Percentiles rank a stretch among this genome's conserved stretches.
These are phyloP conservation scores for Mycena venus DNA, from an alignment of 768 basidiomycete genomes.

Conservation along the genomic window DNA sequence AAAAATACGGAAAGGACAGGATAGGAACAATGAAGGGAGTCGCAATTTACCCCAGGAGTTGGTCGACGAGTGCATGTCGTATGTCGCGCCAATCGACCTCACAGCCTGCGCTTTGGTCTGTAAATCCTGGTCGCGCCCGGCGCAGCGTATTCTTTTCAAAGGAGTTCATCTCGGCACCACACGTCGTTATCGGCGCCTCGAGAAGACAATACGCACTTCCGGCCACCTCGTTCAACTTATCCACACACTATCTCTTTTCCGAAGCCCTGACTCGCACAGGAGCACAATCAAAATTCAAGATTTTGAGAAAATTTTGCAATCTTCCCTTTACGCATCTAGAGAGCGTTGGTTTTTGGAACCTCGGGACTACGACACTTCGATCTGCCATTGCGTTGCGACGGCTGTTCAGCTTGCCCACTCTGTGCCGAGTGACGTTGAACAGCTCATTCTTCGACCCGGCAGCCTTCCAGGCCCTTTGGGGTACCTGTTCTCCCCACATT, in stretches of 20 bases:
- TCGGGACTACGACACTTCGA: background rate
- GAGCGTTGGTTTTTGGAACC: background rate
- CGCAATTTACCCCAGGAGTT: too few species aligned
- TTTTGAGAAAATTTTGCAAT: background rate
- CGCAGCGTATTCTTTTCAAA: background rate
- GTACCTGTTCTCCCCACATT: too few species aligned
- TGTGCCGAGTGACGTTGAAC: too few species aligned
- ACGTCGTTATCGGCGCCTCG: background rate
- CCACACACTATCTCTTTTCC: background rate
- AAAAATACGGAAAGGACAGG: too few species aligned
- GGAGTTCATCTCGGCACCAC: too few species aligned
- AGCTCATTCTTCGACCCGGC: too few species aligned
- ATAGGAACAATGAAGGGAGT: too few species aligned
- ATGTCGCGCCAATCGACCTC: background rate
- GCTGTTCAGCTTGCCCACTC: conserved; percentile 8
- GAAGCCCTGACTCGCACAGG: too few species aligned
- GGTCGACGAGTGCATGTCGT: background rate
- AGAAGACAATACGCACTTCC: background rate
- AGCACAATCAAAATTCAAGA: too few species aligned
- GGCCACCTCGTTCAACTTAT: background rate
- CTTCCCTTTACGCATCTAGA: background rate
- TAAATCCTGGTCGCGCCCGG: background rate
- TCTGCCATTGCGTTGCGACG: background rate
- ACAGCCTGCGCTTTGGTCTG: background rate
- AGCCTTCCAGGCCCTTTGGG: too few species aligned